A percentile compares a stretch with the other conserved stretches of the same genome.
These are phyloP conservation scores for Rosa persica DNA, from an alignment of 306 rosid genomes.

Conservation along the genomic window DNA sequence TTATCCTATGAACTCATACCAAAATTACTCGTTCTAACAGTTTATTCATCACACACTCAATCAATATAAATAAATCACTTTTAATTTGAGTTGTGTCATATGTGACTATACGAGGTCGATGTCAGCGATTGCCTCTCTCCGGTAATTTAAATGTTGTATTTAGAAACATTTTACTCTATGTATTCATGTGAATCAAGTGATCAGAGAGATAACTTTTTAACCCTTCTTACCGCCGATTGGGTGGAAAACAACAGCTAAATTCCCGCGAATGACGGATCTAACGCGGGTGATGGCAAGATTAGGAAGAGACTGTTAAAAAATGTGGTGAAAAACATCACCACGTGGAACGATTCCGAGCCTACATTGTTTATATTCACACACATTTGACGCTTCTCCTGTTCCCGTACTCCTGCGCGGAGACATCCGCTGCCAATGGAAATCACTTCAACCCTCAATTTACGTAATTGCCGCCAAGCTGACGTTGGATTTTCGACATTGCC, in stretches of 20 bases:
- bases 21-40: no score
- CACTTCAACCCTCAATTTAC: background rate
- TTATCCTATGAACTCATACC: no score
- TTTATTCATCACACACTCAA: no score
- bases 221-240: background rate
- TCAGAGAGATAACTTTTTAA: background rate
- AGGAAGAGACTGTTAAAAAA: conserved; percentile 12
- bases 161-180: no score
- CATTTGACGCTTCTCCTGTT: background rate
- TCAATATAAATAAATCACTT: no score
- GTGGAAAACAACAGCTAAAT: conserved; percentile 10
- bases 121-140: no score
- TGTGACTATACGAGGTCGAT: no score
- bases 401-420: conserved; percentile 28
- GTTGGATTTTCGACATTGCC: background rate
- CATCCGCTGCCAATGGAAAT: conserved; percentile 28
- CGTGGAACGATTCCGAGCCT: conserved; percentile 37
- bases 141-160: no score
- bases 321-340: conserved; percentile 37
- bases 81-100: no score
- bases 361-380: conserved; percentile 9
- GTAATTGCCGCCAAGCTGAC: conserved; percentile 13
- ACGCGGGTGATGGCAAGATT: background rate
- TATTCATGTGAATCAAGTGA: no score
- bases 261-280: conserved; percentile 33